These are phyloP conservation scores for Candida multigemmis DNA, from an alignment of 805 yeast species.

Conservation along the genomic window DNA sequence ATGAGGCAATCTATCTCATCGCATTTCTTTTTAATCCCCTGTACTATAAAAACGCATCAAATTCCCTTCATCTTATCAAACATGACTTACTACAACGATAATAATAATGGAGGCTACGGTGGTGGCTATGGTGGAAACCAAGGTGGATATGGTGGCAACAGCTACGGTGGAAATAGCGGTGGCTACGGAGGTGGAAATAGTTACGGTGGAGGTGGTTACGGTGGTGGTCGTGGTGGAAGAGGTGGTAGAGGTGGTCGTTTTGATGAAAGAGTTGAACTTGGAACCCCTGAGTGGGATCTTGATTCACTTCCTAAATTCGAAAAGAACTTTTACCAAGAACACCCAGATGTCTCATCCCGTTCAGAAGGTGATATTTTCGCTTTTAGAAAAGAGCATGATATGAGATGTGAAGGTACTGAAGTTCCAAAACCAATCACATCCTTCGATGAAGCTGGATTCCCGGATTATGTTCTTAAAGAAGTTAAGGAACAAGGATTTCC, in stretches of 20 bases:
- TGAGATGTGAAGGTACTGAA: conserved; percentile 75
- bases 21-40: too few relatives aligned
- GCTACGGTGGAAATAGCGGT: conserved; percentile 16
- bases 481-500: conserved; percentile 90
- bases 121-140: conserved; percentile 15
- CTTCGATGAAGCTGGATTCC: conserved; percentile 98
- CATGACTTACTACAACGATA: conserved; percentile 36
- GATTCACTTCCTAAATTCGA: conserved; percentile 79
- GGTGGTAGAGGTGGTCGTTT: conserved; percentile 25
- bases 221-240: conserved; percentile 29
- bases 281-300: conserved; percentile 75
- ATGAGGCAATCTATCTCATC: too few relatives aligned
- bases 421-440: conserved; percentile 90
- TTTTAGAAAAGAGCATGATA: conserved; percentile 78
- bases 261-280: conserved; percentile 40
- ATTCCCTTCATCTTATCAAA: conserved; percentile 4
- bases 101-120: conserved; percentile 11
- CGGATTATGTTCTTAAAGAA: conserved; percentile 83
- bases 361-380: conserved; percentile 59
- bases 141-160: conserved; percentile 28
- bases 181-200: conserved; percentile 27
- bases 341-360: conserved; percentile 68
- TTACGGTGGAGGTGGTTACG: conserved; percentile 20
- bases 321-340: conserved; percentile 89
- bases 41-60: too few relatives aligned